Percentiles rank a stretch among this genome's conserved stretches.
phyloP scores from a whole-genome alignment of 768 basidiomycete genomes.

The Mycena vitilis region DNA sequence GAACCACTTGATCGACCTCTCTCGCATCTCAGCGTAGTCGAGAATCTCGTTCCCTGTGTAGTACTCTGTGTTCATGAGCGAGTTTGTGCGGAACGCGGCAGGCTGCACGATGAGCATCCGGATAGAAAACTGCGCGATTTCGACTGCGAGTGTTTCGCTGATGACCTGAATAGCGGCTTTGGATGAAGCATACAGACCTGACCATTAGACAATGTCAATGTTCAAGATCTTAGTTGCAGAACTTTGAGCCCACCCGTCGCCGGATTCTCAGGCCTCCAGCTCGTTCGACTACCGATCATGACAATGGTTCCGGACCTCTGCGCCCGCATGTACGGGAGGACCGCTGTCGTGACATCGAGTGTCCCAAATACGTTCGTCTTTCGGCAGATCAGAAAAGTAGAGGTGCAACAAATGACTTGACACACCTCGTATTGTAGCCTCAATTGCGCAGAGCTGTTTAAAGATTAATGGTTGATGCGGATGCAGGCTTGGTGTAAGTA shows the following conservation, averaged over 20 bases:
- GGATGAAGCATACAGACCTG: slow-evolving; percentile 49
- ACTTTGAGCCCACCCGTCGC: slow-evolving; percentile 37
- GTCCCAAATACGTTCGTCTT: slow-evolving; percentile 57
- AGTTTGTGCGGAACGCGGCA: slow-evolving; percentile 56
- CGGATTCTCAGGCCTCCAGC: slow-evolving; percentile 48
- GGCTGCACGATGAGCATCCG: slow-evolving; percentile 54
- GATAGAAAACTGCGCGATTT: slow-evolving; percentile 53
- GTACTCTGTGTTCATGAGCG: slow-evolving; percentile 38
- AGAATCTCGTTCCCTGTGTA: slow-evolving; percentile 45
- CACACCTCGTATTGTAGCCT: slow-evolving; percentile 28
- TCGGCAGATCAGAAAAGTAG: background rate
- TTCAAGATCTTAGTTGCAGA: too few relatives aligned
- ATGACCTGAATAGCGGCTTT: slow-evolving; percentile 55
- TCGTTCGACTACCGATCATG: slow-evolving; percentile 52
- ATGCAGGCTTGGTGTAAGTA: slow-evolving; percentile 27
- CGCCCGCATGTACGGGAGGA: slow-evolving; percentile 52
- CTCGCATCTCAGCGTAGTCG: slow-evolving; percentile 47
- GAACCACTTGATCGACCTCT: slow-evolving; percentile 32
- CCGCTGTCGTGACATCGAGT: slow-evolving; percentile 57
- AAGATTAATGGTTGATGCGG: background rate
- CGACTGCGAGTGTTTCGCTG: slow-evolving; percentile 52
- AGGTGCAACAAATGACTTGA: background rate
- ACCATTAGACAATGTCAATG: too few relatives aligned
- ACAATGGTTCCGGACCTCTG: slow-evolving; percentile 51
- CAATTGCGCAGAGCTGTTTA: slow-evolving; percentile 21